Evolutionary conservation across 108 stramenopile genomes (phyloP).

Genomic region (Nitzschia sp.): DNA sequence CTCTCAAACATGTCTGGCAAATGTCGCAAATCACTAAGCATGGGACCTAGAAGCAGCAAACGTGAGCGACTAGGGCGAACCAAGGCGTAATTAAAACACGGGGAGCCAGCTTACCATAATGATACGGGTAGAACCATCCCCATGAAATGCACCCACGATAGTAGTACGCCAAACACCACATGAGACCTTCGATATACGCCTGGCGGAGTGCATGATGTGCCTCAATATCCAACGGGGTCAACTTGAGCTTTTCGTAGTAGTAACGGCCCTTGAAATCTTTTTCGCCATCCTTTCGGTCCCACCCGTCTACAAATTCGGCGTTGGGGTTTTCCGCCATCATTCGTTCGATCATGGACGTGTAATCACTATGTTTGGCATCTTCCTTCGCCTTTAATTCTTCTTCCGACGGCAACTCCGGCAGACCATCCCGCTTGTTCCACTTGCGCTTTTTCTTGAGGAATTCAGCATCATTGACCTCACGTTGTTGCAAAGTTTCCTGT

Average conservation of each 20-base stretch:
- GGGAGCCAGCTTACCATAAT: slow-evolving; percentile 87
- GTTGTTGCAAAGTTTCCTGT: slow-evolving; percentile 80
- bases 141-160: slow-evolving; percentile 96
- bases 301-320: slow-evolving; percentile 67
- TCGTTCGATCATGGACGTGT: slow-evolving; percentile 62
- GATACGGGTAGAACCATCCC: slow-evolving; percentile 99
- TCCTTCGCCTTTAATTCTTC: slow-evolving; percentile 76
- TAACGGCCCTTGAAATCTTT: slow-evolving; percentile 96
- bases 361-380: slow-evolving; percentile 78
- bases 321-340: slow-evolving; percentile 53
- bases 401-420: slow-evolving; percentile 66
- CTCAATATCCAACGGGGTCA: slow-evolving; percentile 75
- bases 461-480: slow-evolving; percentile 76
- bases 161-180: slow-evolving; percentile 99
- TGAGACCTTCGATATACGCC: slow-evolving; percentile 95
- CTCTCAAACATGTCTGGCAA: slow-evolving; percentile 74
- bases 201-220: slow-evolving; percentile 73
- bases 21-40: slow-evolving; percentile 94
- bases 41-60: slow-evolving; percentile 44
- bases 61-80: no score
- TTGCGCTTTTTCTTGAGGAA: slow-evolving; percentile 77
- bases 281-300: slow-evolving; percentile 49
- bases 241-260: slow-evolving; percentile 92
- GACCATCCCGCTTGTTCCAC: slow-evolving; percentile 87
- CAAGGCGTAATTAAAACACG: no score